phyloP scores from a whole-genome alignment of 495 filamentous ascomycete genomes.

The Parmelia sp. region DNA sequence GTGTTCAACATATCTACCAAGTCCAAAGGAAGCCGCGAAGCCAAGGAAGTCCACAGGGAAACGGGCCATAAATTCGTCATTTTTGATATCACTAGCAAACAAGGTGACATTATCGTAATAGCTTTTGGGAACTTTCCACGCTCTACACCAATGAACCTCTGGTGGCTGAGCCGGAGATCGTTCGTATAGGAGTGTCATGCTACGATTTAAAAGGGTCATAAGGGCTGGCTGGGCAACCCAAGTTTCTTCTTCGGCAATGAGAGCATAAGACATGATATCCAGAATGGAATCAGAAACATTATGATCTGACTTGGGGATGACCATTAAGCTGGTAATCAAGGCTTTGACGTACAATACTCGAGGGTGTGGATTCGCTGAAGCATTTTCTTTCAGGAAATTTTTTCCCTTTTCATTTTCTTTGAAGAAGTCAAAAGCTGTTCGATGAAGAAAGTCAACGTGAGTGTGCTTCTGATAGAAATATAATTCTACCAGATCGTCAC shows the following conservation, averaged over 20 bases:
- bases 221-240: not conserved
- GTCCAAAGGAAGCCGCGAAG: not conserved
- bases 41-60: not conserved
- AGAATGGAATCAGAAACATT: fast-evolving
- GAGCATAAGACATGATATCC: not conserved
- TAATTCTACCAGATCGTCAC: not conserved
- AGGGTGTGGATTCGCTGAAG: not conserved
- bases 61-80: not conserved
- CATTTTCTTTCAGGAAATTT: not conserved
- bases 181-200: not conserved
- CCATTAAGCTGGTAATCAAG: not conserved
- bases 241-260: not conserved
- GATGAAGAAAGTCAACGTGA: not conserved
- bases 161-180: not conserved
- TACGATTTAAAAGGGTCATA: not conserved
- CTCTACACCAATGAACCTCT: not conserved
- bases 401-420: not conserved
- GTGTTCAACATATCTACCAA: not conserved
- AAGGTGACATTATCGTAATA: too few species aligned
- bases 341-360: not conserved
- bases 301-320: not conserved
- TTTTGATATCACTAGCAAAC: not conserved
- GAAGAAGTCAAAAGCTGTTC: not conserved
- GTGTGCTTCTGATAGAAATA: too few species aligned
- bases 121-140: not conserved